These are phyloP conservation scores for Delphinella strobiligena DNA, from an alignment of 2,329 filamentous ascomycete genomes.

Conservation along the genomic window DNA sequence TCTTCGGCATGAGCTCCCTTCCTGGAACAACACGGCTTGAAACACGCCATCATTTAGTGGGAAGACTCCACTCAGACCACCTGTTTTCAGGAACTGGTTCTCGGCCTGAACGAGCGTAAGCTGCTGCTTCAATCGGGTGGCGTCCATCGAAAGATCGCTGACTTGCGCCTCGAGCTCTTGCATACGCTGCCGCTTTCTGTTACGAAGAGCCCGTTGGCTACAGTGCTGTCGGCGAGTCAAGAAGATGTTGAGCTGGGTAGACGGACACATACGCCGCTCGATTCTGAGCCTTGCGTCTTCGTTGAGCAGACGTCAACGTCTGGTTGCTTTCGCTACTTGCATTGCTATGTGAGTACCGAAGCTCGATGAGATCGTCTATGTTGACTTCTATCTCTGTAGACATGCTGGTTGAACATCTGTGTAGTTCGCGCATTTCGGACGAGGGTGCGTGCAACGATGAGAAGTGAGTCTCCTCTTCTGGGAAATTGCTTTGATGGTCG, in stretches of 20 bases:
- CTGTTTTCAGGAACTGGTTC: constrained; percentile 64
- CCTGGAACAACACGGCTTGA: too few relatives aligned
- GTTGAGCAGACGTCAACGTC: constrained; percentile 34
- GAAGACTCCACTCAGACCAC: too few relatives aligned
- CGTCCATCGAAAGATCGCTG: constrained; percentile 60
- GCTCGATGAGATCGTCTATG: constrained; percentile 5
- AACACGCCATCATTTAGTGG: too few relatives aligned
- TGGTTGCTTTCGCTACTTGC: constrained; percentile 37
- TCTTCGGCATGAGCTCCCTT: too few relatives aligned
- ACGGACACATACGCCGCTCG: constrained; percentile 52
- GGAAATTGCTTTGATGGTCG: too few relatives aligned
- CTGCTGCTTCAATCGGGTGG: constrained; percentile 64
- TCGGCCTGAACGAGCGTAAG: constrained; percentile 77
- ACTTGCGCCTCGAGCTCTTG: constrained; percentile 87
- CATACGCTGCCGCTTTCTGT: constrained; percentile 89
- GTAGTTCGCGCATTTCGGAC: too few relatives aligned
- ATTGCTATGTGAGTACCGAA: constrained; percentile 2
- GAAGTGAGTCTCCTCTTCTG: too few relatives aligned
- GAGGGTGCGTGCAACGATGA: too few relatives aligned
- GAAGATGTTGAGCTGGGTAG: constrained; percentile 1
- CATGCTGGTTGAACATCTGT: too few relatives aligned
- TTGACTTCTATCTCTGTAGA: constrained; percentile 3
- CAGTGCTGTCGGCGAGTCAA: constrained; percentile 4
- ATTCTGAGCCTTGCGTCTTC: constrained; percentile 57
- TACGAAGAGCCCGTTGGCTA: constrained; percentile 90